These are phyloP conservation scores for Penicillium robsamsonii DNA, from an alignment of 495 filamentous ascomycete genomes.

Conservation along the genomic window DNA sequence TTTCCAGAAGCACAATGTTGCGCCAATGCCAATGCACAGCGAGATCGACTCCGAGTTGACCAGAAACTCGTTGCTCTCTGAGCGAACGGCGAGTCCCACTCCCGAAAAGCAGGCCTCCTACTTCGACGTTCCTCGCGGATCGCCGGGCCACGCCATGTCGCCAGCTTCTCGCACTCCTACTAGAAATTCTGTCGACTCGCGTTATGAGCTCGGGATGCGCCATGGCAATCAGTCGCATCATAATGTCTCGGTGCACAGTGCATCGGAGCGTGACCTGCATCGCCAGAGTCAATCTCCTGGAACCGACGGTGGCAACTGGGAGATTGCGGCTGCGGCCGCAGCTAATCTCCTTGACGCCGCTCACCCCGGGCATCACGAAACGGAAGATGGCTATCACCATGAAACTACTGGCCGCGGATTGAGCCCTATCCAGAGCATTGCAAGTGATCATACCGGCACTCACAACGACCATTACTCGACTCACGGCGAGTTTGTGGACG, in stretches of 20 bases:
- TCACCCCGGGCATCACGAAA: slow-evolving; percentile 34
- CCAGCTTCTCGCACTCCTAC: slow-evolving; percentile 54
- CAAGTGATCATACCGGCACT: slow-evolving; percentile 60
- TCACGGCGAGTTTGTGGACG: slow-evolving; percentile 11
- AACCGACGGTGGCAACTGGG: slow-evolving; percentile 48
- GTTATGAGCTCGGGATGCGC: slow-evolving; percentile 51
- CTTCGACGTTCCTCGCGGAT: slow-evolving; percentile 56
- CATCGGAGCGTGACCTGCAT: slow-evolving; percentile 50
- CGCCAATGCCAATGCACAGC: slow-evolving; percentile 83
- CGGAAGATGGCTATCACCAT: slow-evolving; percentile 49
- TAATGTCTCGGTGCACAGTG: slow-evolving; percentile 50
- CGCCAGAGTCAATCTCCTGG: slow-evolving; percentile 41
- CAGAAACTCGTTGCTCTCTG: slow-evolving; percentile 82
- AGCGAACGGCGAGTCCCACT: slow-evolving; percentile 63
- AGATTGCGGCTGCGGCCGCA: slow-evolving; percentile 47
- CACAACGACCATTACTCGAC: slow-evolving; percentile 11
- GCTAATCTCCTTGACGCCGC: slow-evolving; percentile 42
- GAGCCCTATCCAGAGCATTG: slow-evolving; percentile 87
- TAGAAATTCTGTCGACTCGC: slow-evolving; percentile 48
- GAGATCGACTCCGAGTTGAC: slow-evolving; percentile 85
- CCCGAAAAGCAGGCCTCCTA: slow-evolving; percentile 35
- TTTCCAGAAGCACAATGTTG: slow-evolving; percentile 60
- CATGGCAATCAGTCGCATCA: slow-evolving; percentile 60
- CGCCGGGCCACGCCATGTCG: slow-evolving; percentile 49
- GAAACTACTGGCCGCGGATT: slow-evolving; percentile 59